Base-by-base conservation (phyloP, 805 yeast genomes). In the Zygosaccharomyces siamensis region DNA sequence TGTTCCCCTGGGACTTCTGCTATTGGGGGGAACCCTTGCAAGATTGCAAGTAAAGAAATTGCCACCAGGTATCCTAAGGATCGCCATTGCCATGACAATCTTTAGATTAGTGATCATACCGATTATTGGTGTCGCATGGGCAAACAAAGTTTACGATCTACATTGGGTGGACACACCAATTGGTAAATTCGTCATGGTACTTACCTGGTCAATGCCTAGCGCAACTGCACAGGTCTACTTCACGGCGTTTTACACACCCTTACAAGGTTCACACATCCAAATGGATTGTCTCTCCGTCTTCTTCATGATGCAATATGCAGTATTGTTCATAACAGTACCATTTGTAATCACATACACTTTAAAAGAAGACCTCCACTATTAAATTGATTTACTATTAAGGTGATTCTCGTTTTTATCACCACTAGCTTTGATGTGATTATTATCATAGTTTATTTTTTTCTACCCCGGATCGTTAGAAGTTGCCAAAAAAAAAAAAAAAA, bases 21-120 rank as follows among this genome's bases (percentile, higher is more conserved):
- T 92, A 50, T 67, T 92, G 26, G 98, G 98, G 1, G 96, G 92
- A 14, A 89, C 96, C 1, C 80, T 92, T 37, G 86, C 96, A 0
- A 71, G 97, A 42, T 73, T 92, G 45, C 70, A 79, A 52, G 66
- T 89, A 18, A 72, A 70, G 5, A 60, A 71, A 4, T 69, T 89
- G 57, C 88, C 90, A 1, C 60, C 66, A 7, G 89, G 86, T 2
- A 82, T 83, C 53, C 61, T 76, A 62, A 78, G 79, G 57, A 78
- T 87, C 0, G 81, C 88, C 0, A 56, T 81, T 2, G 66, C 75
- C 47, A 69, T 89, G 61, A 77, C 84, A 0, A 47, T 76, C 0
- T 64, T 79, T 31, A 75, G 92, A 53, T 70, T 90, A 30, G 77
- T 84, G 7, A 55, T 90, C 0, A 63, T 88, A 51, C 98, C 98